Evolutionary conservation across 345 rosid genomes (phyloP), one percentile per base, ranked within the genome.

Genomic region (Corymbia maculata): DNA sequence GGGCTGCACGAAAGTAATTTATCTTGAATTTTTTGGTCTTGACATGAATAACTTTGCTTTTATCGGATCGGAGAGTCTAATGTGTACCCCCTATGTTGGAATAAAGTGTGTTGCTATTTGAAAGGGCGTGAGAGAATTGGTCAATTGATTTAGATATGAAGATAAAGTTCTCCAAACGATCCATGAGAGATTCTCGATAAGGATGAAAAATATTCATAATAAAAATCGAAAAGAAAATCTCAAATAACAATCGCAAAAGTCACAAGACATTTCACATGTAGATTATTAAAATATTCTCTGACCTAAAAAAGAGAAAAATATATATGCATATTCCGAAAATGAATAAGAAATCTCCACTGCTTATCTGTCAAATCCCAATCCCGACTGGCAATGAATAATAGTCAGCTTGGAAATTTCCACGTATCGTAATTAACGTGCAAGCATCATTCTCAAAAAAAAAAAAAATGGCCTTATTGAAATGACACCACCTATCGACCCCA

Each of bases 21-120:
- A 7, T 32, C 2, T 1, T 32, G 2, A 9, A 32, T 16, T 32
- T 17, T 9, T 0, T 0, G 5, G 2, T 32, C 2, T 1, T 8
- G 0, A 7, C 0, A 2, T 14, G 75, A 66, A 66, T 8, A 1
- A 28, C 6, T 28, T 0, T 3, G 6, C 3, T 68, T 16, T 8
- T 4, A 70, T 32, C 1, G 1, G 12, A 70, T 70, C 0, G 0
- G 0, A 70, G 45, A 70, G 0, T 70, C 2, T 2, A 16, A 70
- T 8, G 8, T 32, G 0, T 32, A 70, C 45, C 12, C 12, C 45
- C 32, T 19, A 32, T 0, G 0, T 32, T 0, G 45, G 45, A 70
- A 70, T 70, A 0, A 32, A 45, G 8, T 32, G 42, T 70, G 6
- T 2, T 42, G 32, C 1, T 17, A 17, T 70, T 70, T 9, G 0